Conservation (phyloP, 2,329 filamentous ascomycete genomes). For the Neonectria faginata region DNA sequence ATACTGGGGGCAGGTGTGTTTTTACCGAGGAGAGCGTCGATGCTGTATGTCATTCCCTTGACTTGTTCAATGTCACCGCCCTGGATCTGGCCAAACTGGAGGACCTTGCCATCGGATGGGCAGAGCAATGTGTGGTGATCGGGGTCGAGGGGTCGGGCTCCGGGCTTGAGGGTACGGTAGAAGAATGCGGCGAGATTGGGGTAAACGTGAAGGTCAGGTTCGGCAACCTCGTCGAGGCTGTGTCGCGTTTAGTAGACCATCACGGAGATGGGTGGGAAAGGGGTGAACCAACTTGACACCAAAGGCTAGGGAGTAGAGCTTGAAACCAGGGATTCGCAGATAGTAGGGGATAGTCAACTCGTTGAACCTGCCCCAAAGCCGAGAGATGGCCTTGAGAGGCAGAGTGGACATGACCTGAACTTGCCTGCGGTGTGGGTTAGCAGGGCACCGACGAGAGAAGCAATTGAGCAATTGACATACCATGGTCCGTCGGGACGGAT, state of each 20-base stretch:
- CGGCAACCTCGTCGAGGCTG: constrained; percentile 85
- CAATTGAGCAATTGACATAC: constrained; percentile 54
- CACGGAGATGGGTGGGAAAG: neutral
- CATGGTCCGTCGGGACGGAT: constrained; percentile 88
- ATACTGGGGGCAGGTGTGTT: constrained; percentile 68
- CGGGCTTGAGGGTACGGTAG: constrained; percentile 93
- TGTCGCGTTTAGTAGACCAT: constrained; percentile 38
- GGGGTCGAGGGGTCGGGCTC: constrained; percentile 84
- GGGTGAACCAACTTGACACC: constrained; percentile 75
- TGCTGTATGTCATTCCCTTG: constrained; percentile 97
- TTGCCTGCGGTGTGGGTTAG: constrained; percentile 65
- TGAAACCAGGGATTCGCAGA: constrained; percentile 88
- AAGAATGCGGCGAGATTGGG: constrained; percentile 97
- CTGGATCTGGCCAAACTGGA: constrained; percentile 93
- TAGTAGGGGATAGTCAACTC: constrained; percentile 90
- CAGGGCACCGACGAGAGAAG: constrained; percentile 2
- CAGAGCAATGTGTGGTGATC: constrained; percentile 84
- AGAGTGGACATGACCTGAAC: constrained; percentile 94
- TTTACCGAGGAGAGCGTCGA: constrained; percentile 89
- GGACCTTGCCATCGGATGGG: constrained; percentile 88
- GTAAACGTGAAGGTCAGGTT: constrained; percentile 88
- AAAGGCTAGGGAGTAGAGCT: constrained; percentile 89
- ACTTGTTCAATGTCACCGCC: constrained; percentile 97
- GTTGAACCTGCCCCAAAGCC: constrained; percentile 92
- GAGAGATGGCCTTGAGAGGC: constrained; percentile 89